phyloP scores from a whole-genome alignment of 345 rosid genomes.

The Eucalyptus caleyi region DNA sequence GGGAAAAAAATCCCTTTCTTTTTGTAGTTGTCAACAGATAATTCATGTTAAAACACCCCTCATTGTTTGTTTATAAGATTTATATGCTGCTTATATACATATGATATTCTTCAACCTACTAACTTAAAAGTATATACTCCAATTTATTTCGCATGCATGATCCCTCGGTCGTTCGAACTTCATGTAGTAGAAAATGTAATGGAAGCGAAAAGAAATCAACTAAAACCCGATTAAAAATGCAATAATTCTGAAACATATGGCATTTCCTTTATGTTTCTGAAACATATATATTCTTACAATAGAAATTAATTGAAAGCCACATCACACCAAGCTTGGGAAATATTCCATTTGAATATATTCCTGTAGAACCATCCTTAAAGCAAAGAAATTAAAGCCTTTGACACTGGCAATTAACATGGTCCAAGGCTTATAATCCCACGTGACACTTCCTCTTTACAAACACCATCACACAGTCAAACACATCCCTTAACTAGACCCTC shows the following conservation, averaged over 20 bases:
- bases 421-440: not conserved
- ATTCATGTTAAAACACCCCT: not conserved
- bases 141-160: not conserved
- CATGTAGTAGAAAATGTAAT: not conserved
- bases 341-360: not conserved
- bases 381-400: not conserved
- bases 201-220: not conserved
- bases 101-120: not conserved
- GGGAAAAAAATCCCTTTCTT: not conserved
- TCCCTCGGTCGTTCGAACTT: not conserved
- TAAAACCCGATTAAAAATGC: not conserved
- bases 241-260: not conserved
- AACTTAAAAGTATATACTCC: not conserved
- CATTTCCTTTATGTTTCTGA: not conserved
- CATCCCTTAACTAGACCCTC: conserved; percentile 13
- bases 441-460: not conserved
- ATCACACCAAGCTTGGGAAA: not conserved
- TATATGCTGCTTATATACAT: not conserved
- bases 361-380: not conserved
- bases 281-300: not conserved
- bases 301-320: not conserved
- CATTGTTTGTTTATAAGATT: not conserved
- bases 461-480: not conserved
- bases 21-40: not conserved
- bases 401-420: not conserved